These are phyloP conservation scores for Medicago ruthenica DNA, from an alignment of 306 rosid species.

Conservation along the genomic window DNA sequence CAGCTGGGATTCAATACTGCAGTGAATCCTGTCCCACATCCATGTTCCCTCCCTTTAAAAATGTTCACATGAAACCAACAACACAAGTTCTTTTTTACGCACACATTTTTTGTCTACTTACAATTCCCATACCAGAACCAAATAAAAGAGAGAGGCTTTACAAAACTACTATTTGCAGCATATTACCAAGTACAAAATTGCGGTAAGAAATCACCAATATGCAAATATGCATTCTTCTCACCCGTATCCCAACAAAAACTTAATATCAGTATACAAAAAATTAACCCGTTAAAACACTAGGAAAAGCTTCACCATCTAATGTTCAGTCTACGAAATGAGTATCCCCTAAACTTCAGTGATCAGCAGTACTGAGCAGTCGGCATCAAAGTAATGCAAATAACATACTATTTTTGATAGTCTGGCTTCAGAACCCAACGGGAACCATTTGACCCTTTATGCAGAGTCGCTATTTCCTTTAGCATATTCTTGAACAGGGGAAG, in stretches of 20 bases:
- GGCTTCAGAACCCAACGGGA: slow-evolving; percentile 83
- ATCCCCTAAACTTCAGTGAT: slow-evolving; percentile 17
- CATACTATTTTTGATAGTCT: slow-evolving; percentile 61
- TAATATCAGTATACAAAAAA: neutral
- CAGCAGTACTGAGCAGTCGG: slow-evolving; percentile 6
- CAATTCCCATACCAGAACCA: neutral
- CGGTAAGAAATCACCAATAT: slow-evolving; percentile 17
- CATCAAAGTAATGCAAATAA: slow-evolving; percentile 27
- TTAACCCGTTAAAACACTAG: neutral
- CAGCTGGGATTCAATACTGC: too few species aligned
- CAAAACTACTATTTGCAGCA: slow-evolving; percentile 37
- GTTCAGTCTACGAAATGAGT: neutral
- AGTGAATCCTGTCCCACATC: too few species aligned
- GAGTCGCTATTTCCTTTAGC: slow-evolving; percentile 83
- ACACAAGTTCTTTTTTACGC: neutral
- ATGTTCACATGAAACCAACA: neutral
- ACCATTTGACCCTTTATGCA: slow-evolving; percentile 68
- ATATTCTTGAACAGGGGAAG: slow-evolving; percentile 94
- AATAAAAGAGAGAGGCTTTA: neutral
- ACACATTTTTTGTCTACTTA: neutral
- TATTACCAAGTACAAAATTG: slow-evolving; percentile 33
- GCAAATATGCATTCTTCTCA: slow-evolving; percentile 21
- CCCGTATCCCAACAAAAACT: slow-evolving; percentile 28
- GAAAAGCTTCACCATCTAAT: slow-evolving; percentile 20
- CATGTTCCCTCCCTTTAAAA: neutral